Evolutionary conservation across 2,329 filamentous ascomycete genomes (phyloP).

Genomic region (Ophiosphaerella herpotricha): DNA sequence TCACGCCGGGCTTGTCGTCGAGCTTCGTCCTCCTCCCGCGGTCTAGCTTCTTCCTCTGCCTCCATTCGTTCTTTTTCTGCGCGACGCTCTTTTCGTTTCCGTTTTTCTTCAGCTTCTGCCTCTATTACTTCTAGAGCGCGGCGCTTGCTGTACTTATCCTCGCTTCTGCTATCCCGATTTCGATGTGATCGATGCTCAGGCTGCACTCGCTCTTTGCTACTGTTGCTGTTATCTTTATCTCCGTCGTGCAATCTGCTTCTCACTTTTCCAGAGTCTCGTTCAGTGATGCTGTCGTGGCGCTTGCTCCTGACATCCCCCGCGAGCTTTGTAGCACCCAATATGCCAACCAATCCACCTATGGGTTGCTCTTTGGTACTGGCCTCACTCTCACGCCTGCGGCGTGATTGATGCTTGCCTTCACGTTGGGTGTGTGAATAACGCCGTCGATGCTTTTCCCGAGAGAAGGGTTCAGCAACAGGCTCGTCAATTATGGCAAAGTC

Average conservation of each 20-base stretch:
- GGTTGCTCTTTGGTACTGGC: slow-evolving; percentile 34
- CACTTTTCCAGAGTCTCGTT: slow-evolving; percentile 27
- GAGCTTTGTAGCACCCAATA: slow-evolving; percentile 27
- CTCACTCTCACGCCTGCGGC: slow-evolving; percentile 39
- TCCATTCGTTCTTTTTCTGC: slow-evolving; percentile 33
- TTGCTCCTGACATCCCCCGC: slow-evolving; percentile 28
- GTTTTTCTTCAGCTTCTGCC: slow-evolving; percentile 28
- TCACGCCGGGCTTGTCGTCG: slow-evolving; percentile 32
- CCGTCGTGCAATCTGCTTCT: slow-evolving; percentile 26
- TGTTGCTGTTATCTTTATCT: slow-evolving; percentile 28
- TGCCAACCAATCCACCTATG: slow-evolving; percentile 17
- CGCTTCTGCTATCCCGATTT: slow-evolving; percentile 31
- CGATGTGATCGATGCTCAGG: slow-evolving; percentile 33
- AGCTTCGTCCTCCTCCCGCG: slow-evolving; percentile 29
- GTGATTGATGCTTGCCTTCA: slow-evolving; percentile 32
- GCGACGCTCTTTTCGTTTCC: slow-evolving; percentile 33
- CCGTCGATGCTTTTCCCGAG: slow-evolving; percentile 32
- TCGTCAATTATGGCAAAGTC: slow-evolving; percentile 36
- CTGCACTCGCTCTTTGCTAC: slow-evolving; percentile 34
- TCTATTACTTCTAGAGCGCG: slow-evolving; percentile 30
- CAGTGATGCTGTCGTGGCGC: slow-evolving; percentile 40
- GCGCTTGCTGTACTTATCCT: slow-evolving; percentile 36
- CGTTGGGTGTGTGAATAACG: slow-evolving; percentile 37
- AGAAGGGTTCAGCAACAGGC: slow-evolving; percentile 20
- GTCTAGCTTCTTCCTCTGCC: slow-evolving; percentile 31